A percentile compares a stretch with the other conserved stretches of the same genome.
Evolutionary conservation across 306 rosid species (phyloP).

Genomic region (Nissolia schottii): DNA sequence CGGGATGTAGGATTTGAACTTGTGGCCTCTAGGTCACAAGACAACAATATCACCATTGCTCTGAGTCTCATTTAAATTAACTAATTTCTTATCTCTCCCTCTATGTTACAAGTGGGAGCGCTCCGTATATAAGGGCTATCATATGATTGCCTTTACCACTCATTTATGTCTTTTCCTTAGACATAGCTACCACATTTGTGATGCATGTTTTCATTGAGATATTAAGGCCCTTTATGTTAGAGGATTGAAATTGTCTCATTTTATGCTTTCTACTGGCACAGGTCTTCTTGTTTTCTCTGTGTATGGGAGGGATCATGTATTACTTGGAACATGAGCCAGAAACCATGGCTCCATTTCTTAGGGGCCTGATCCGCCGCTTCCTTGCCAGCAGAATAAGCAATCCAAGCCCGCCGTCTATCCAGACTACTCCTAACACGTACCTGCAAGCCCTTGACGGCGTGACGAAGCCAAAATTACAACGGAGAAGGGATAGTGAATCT

Average conservation of each 20-base stretch:
- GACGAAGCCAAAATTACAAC: constrained; percentile 44
- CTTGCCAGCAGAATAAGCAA: constrained; percentile 95
- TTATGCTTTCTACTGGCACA: constrained; percentile 30
- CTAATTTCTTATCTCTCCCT: neutral
- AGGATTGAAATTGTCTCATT: constrained; percentile 6
- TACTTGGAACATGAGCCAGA: constrained; percentile 90
- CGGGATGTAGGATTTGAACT: no score
- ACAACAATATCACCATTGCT: no score
- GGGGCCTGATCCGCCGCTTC: constrained; percentile 90
- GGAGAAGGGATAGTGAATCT: constrained; percentile 37
- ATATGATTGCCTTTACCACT: neutral
- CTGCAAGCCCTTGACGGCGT: constrained; percentile 58
- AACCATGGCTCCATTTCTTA: constrained; percentile 92
- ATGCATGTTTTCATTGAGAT: neutral
- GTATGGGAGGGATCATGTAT: constrained; percentile 98
- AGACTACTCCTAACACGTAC: constrained; percentile 52
- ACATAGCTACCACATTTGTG: neutral
- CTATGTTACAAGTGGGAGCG: neutral
- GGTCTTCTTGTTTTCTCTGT: constrained; percentile 76
- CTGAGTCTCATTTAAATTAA: no score
- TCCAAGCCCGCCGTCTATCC: constrained; percentile 44
- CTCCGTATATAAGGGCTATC: neutral
- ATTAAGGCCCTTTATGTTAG: neutral
- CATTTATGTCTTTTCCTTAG: neutral
- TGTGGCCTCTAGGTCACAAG: no score